Evolutionary conservation across 1,284 basidiomycete genomes (phyloP).

Genomic region (Bjerkandera adusta): DNA sequence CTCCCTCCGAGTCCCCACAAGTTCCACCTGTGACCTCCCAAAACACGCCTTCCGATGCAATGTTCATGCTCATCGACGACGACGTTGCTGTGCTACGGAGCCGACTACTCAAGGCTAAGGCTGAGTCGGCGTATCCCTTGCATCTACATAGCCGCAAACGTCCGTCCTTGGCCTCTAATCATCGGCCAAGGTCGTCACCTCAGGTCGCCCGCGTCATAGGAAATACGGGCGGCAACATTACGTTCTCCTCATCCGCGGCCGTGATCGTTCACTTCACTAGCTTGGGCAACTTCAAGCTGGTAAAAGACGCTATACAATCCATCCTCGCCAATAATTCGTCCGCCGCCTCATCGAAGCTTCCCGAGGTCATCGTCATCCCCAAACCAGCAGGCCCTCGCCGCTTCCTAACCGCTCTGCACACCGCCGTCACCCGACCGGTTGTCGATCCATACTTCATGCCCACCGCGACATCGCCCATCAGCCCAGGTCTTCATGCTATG

Average conservation of each 20-base stretch:
- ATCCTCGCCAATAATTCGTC: slow-evolving; percentile 49
- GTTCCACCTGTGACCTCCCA: slow-evolving; percentile 1
- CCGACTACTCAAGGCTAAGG: slow-evolving; percentile 62
- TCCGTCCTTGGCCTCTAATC: slow-evolving; percentile 65
- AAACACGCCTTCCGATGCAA: slow-evolving; percentile 4
- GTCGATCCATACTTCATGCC: slow-evolving; percentile 90
- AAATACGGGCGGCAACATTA: slow-evolving; percentile 20
- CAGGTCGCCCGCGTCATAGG: slow-evolving; percentile 64
- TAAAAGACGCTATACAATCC: slow-evolving; percentile 83
- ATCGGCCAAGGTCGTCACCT: slow-evolving; percentile 76
- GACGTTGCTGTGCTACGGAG: slow-evolving; percentile 75
- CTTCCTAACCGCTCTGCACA: slow-evolving; percentile 86
- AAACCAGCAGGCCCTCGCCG: slow-evolving; percentile 93
- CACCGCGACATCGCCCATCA: slow-evolving; percentile 88
- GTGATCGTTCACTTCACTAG: slow-evolving; percentile 91
- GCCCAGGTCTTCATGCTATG: slow-evolving; percentile 49
- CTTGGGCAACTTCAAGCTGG: slow-evolving; percentile 81
- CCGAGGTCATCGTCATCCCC: slow-evolving; percentile 92
- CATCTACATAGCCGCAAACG: slow-evolving; percentile 53
- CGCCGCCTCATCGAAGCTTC: slow-evolving; percentile 36
- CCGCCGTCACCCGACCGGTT: slow-evolving; percentile 77
- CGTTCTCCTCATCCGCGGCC: slow-evolving; percentile 33
- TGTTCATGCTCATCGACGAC: slow-evolving; percentile 87
- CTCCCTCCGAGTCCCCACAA: slow-evolving; percentile 13
- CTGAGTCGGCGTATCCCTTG: slow-evolving; percentile 49